Percentiles rank a stretch among this genome's conserved stretches.
These are phyloP conservation scores for Sordaria brevicollis DNA, from an alignment of 495 filamentous ascomycete species.

Conservation along the genomic window DNA sequence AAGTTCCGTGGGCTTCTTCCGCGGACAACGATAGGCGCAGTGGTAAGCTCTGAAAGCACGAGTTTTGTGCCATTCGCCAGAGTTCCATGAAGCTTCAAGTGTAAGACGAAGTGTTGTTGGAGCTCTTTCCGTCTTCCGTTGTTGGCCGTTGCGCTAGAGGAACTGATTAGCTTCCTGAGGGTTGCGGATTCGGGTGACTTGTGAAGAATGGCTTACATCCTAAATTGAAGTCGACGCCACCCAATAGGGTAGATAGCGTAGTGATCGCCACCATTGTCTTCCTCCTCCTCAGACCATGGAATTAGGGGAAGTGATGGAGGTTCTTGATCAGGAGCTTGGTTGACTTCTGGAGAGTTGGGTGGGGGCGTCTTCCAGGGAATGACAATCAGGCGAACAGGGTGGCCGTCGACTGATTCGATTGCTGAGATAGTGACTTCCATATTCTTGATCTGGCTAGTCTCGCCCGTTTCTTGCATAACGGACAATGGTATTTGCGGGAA, in stretches of 20 bases:
- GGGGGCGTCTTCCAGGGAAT: slow-evolving; percentile 93
- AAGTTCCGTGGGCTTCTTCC: slow-evolving; percentile 74
- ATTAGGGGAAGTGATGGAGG: slow-evolving; percentile 63
- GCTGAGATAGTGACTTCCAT: slow-evolving; percentile 82
- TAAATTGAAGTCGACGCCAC: slow-evolving; percentile 84
- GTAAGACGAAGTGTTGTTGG: slow-evolving; percentile 72
- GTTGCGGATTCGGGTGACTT: background rate
- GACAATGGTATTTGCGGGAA: slow-evolving; percentile 65
- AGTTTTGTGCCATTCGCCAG: slow-evolving; percentile 58
- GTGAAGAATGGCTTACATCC: slow-evolving; percentile 43
- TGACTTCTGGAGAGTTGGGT: slow-evolving; percentile 53
- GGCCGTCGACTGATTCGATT: slow-evolving; percentile 79
- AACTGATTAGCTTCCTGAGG: slow-evolving; percentile 9
- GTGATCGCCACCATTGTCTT: slow-evolving; percentile 43
- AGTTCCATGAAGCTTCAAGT: slow-evolving; percentile 62
- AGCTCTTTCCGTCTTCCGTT: slow-evolving; percentile 70
- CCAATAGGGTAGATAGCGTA: slow-evolving; percentile 83
- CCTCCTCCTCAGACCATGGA: slow-evolving; percentile 63
- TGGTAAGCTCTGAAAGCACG: slow-evolving; percentile 59
- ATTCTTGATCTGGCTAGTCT: slow-evolving; percentile 67
- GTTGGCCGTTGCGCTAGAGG: slow-evolving; percentile 47
- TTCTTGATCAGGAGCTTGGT: slow-evolving; percentile 43
- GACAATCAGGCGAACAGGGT: slow-evolving; percentile 82
- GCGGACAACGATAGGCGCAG: slow-evolving; percentile 66
- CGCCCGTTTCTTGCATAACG: slow-evolving; percentile 66